phyloP scores from a whole-genome alignment of 2,329 filamentous ascomycete species.

The Trichophyton schoenleinii region DNA sequence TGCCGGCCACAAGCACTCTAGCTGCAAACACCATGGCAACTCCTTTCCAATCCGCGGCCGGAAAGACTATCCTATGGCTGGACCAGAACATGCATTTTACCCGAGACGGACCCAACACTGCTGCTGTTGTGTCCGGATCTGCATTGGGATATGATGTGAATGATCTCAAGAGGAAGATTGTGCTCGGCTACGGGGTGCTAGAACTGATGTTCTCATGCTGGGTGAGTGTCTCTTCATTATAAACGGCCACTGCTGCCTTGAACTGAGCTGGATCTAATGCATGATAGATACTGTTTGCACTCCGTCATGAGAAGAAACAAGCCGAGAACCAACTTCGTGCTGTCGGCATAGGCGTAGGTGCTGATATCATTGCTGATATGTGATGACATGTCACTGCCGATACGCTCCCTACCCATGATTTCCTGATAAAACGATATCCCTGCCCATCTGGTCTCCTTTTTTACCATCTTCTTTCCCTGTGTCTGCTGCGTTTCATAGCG shows the following conservation, averaged over 20 bases:
- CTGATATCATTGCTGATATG: background rate
- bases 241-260: too few relatives aligned
- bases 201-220: slow-evolving; percentile 83
- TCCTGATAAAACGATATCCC: background rate
- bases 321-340: background rate
- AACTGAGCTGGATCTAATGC: background rate
- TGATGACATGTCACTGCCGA: background rate
- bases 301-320: background rate
- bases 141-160: slow-evolving; percentile 36
- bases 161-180: slow-evolving; percentile 65
- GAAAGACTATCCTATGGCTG: background rate
- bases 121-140: background rate
- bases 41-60: background rate
- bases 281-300: slow-evolving; percentile 4
- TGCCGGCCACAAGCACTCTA: background rate
- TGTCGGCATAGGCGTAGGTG: background rate
- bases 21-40: slow-evolving; percentile 5
- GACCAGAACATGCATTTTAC: background rate
- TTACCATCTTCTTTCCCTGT: background rate
- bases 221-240: slow-evolving; percentile 36
- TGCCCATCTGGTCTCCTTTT: background rate
- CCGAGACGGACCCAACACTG: background rate
- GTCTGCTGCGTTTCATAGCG: background rate
- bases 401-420: background rate
- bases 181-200: slow-evolving; percentile 74